Evolutionary conservation across 768 basidiomycete genomes (phyloP), one percentile per base, ranked within the genome.

Genomic region (Boletus rubroflammeus): DNA sequence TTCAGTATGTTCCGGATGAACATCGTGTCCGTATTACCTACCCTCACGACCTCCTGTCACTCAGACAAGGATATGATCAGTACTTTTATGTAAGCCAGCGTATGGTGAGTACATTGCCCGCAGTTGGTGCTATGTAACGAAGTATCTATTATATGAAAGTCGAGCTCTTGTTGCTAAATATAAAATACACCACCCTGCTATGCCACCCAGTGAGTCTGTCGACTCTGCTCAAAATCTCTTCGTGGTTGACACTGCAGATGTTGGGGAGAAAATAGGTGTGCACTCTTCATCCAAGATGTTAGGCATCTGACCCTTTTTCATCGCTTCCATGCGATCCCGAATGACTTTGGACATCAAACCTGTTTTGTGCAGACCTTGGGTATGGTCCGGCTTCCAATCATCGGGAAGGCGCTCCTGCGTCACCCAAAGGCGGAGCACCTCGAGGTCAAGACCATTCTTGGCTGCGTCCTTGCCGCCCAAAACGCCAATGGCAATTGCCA

Each of bases 401-500:
- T 67, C 62, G 3, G 84, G 84, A 17, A 86, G 60, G 11, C 79
- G 72, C 62, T 84, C 83, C n/a, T 79, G 63, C 9, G 64, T 63
- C 44, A 84, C 72, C 84, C 84, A 86, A 9, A 66, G 66, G 15
- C 73, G 68, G 40, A 84, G 65, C 68, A 76, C 76, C 32, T 78
- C 74, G 2, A 77, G 66, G 0, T 78, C 78, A 14, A 80, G 64
- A 0, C 82, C 81, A 0, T 69, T 61, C 56, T 74, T 76, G 31
- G 54, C 66, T 2, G 67, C 71, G 5, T 67, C 66, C 31, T 64
- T 72, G 28, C 69, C 70, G 2, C 71, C 69, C 23, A 68, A 48
- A 17, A 86, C 75, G 1, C 81, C 83, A 6, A 85, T 71, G 3
- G 85, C 80, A 49, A 86, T 76, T 0, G 79, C 82, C 75, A 86